Base-by-base conservation (phyloP, 1,284 basidiomycete species). In the Trichosporon sp. region DNA sequence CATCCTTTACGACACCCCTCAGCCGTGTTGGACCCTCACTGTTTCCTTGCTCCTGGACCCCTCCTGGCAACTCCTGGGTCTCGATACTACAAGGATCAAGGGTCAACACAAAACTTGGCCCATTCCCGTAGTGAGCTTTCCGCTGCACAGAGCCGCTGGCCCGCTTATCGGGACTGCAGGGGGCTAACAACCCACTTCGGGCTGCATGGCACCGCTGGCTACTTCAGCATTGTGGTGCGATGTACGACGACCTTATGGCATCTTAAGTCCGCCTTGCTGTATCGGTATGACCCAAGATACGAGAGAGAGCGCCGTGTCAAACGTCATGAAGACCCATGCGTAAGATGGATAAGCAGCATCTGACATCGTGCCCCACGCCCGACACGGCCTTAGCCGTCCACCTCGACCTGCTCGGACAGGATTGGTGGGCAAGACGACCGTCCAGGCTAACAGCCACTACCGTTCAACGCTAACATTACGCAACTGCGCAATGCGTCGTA, bases 1-100 rank as follows among this genome's bases (percentile, higher is more conserved):
- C 51, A 54, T 54, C 21, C 51, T 54, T 54, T 54, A 54, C 51
- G 51, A 54, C 51, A 54, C 51, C 51, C 51, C 19, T 26, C 19
- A 4, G 21, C 51, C 21, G 43, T 46, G 14, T n/a, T 46, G 43
- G 38, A 54, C 51, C 51, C 51, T 54, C 51, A 26, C 51, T 54
- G 51, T 16, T 26, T 54, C 51, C 51, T 54, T 19, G 51, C 51
- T 54, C 51, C 51, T 54, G 51, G 51, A 10, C 38, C 38, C 2
- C 12, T 12, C 8, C 38, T 10, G 11, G 10, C 38, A 11, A 10
- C 16, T 48, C 46, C 46, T 48, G 46, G 46, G 51, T 16, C 51
- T 54, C 51, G 19, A 54, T 19, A 54, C 51, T 5, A 16, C 19
- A 54, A 26, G 51, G 51, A 19, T 26, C 51, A 21, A 54, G 51